Conservation (phyloP, 2,329 filamentous ascomycete genomes). For the Curvularia sp. region DNA sequence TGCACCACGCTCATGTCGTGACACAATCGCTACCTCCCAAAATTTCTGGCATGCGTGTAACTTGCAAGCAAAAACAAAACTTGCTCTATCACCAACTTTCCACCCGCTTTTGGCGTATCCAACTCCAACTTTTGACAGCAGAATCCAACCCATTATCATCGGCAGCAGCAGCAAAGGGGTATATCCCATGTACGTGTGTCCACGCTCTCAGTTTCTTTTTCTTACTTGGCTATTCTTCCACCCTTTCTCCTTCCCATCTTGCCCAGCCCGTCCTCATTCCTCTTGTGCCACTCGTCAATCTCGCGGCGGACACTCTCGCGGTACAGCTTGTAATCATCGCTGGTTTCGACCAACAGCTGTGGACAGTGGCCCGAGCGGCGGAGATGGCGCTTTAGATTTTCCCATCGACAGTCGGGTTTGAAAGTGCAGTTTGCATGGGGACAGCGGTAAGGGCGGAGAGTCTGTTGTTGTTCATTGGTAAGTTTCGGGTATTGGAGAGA, state of each 20-base stretch:
- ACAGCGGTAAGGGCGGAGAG: slow-evolving; percentile 47
- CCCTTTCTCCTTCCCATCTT: slow-evolving; percentile 35
- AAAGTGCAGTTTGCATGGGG: slow-evolving; percentile 48
- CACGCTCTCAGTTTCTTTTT: not conserved
- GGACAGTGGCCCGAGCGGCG: slow-evolving; percentile 47
- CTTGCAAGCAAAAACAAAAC: not conserved
- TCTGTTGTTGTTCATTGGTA: slow-evolving; percentile 24
- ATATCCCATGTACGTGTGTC: not conserved
- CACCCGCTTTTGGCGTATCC: not conserved
- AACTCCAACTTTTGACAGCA: not conserved
- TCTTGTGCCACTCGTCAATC: slow-evolving; percentile 44
- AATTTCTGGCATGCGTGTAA: not conserved
- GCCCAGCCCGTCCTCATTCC: slow-evolving; percentile 33
- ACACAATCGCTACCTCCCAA: not conserved
- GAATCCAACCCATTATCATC: not conserved
- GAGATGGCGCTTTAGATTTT: slow-evolving; percentile 50
- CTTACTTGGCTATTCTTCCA: slow-evolving; percentile 17
- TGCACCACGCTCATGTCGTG: not conserved
- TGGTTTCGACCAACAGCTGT: slow-evolving; percentile 43
- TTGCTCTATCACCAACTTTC: not conserved
- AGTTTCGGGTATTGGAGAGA: not conserved
- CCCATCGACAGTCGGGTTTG: slow-evolving; percentile 50
- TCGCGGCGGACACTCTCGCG: slow-evolving; percentile 41
- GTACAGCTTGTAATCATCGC: slow-evolving; percentile 44
- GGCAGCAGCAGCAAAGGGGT: not conserved